Percentiles rank a stretch among this genome's conserved stretches.
phyloP scores from a whole-genome alignment of 805 yeast species.

The Lachancea waltii region DNA sequence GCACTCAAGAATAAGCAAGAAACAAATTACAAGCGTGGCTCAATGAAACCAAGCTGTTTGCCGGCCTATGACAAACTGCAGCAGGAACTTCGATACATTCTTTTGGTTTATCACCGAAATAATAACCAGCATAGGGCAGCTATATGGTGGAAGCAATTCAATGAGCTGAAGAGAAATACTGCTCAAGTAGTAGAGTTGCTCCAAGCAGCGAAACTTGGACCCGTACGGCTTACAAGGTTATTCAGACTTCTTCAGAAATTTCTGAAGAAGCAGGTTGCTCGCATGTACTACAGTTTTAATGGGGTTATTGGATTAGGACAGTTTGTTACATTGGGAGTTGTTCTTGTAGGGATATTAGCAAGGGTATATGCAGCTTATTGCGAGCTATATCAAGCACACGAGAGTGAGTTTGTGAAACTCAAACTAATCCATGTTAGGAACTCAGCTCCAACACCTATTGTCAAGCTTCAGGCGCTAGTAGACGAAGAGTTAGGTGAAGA shows the following conservation, averaged over 20 bases:
- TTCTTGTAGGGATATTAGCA: conserved; percentile 52
- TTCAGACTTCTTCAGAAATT: conserved; percentile 22
- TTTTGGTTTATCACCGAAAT: conserved; percentile 62
- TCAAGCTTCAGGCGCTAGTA: conserved; percentile 1
- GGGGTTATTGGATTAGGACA: conserved; percentile 69
- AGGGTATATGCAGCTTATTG: conserved; percentile 33
- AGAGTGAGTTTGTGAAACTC: conserved; percentile 18
- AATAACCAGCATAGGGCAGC: conserved; percentile 69
- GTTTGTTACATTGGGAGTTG: conserved; percentile 66
- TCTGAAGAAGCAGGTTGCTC: conserved; percentile 36
- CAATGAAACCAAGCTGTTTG: background rate
- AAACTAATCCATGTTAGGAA: conserved; percentile 4
- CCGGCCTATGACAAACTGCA: conserved; percentile 14
- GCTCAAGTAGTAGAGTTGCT: conserved; percentile 11
- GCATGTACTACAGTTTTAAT: conserved; percentile 56
- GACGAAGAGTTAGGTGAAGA: conserved; percentile 34
- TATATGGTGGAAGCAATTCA: conserved; percentile 70
- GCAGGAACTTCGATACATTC: conserved; percentile 54
- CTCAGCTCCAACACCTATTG: background rate
- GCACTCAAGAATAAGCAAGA: background rate
- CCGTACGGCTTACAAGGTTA: conserved; percentile 12
- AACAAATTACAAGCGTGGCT: no score
- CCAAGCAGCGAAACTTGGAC: conserved; percentile 24
- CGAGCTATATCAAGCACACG: conserved; percentile 14
- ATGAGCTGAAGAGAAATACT: conserved; percentile 52